Evolutionary conservation across 768 basidiomycete species (phyloP).

Genomic region (Paxillus rubicundulus): DNA sequence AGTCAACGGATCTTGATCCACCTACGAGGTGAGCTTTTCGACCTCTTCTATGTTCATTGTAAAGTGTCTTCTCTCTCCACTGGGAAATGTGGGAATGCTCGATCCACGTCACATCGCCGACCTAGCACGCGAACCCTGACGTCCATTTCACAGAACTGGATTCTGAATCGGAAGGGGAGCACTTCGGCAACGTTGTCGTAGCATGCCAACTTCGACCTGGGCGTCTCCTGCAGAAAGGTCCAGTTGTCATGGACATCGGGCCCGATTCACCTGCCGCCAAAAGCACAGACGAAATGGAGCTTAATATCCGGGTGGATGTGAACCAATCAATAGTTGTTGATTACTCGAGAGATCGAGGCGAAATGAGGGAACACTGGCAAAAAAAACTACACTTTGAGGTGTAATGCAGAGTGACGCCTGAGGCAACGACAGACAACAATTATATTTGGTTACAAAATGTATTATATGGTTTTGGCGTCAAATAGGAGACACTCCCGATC

Average conservation of each 20-base stretch:
- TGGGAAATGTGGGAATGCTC: not conserved
- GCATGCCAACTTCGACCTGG: constrained; percentile 14
- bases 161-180: constrained; percentile 22
- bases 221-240: constrained; percentile 24
- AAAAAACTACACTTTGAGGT: not conserved
- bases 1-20: constrained; percentile 57
- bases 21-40: constrained; percentile 43
- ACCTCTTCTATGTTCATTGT: not conserved
- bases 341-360: constrained; percentile 7
- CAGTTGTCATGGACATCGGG: constrained; percentile 25
- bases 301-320: constrained; percentile 31
- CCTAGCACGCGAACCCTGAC: not conserved
- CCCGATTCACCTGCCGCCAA: constrained; percentile 1
- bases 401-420: not conserved
- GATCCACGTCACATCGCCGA: not conserved
- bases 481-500: no score
- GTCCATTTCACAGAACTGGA: constrained; percentile 15
- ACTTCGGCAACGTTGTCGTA: constrained; percentile 28
- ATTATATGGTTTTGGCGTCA: no score
- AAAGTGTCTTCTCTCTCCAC: no score
- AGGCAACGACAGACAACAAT: no score
- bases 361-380: constrained; percentile 9
- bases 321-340: constrained; percentile 30
- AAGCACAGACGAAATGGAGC: constrained; percentile 19
- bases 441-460: no score